Conservation (phyloP, 176 grass and related monocot genomes). For the Eleusine indica region DNA sequence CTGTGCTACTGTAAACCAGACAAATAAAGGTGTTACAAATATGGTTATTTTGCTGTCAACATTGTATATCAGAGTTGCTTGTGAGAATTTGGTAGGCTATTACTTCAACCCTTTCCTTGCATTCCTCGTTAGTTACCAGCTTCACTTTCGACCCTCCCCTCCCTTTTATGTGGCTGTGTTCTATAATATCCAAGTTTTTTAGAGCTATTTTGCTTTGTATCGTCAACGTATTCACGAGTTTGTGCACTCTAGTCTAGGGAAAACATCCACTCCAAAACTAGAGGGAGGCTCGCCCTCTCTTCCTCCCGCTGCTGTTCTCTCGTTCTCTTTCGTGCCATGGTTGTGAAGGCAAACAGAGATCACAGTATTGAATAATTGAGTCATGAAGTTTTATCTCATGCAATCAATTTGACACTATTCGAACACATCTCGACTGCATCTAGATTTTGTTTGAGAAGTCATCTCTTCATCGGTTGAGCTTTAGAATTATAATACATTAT, state of each 20-base stretch:
- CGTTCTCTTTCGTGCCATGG: too few species aligned
- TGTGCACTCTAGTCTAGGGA: too few species aligned
- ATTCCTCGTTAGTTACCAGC: neutral
- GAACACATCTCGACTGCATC: neutral
- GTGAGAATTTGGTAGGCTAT: slow-evolving; percentile 42
- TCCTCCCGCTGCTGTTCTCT: too few species aligned
- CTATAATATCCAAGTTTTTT: too few species aligned
- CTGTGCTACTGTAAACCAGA: neutral
- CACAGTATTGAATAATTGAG: neutral
- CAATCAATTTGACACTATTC: neutral
- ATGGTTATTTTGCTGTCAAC: slow-evolving; percentile 14
- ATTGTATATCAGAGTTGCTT: slow-evolving; percentile 53
- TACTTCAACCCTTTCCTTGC: neutral
- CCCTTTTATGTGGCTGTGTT: too few species aligned
- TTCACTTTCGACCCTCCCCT: neutral
- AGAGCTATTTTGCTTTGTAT: too few species aligned
- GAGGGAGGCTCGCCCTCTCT: too few species aligned
- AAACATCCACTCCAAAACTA: too few species aligned
- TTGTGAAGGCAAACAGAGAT: neutral
- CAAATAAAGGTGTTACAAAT: slow-evolving; percentile 41
- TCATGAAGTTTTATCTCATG: neutral
- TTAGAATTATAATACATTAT: neutral
- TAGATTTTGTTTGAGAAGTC: neutral
- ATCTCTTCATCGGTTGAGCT: neutral
- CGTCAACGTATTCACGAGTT: too few species aligned